These are phyloP conservation scores for Podaxis sp. DNA, from an alignment of 768 basidiomycete genomes.

Conservation along the genomic window DNA sequence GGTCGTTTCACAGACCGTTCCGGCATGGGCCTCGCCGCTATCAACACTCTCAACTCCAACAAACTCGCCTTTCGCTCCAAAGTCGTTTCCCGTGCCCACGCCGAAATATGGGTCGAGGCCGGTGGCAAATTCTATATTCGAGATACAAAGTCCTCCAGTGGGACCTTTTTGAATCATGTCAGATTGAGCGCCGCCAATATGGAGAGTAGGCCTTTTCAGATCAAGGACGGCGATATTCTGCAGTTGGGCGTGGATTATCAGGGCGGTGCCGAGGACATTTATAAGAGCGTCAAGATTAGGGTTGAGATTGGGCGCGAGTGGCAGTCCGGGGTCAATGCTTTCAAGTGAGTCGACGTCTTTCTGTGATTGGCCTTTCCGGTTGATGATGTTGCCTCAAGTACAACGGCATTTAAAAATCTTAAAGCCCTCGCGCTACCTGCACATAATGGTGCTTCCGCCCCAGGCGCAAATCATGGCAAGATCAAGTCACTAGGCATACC, in stretches of 20 bases:
- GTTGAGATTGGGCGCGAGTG: slow-evolving; percentile 88
- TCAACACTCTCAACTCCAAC: slow-evolving; percentile 69
- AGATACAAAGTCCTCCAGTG: slow-evolving; percentile 81
- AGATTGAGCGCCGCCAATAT: slow-evolving; percentile 81
- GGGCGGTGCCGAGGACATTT: slow-evolving; percentile 95
- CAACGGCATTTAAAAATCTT: slow-evolving; percentile 74
- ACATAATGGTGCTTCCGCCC: slow-evolving; percentile 18
- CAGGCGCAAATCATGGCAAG: slow-evolving; percentile 20
- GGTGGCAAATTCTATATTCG: slow-evolving; percentile 79
- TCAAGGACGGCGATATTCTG: slow-evolving; percentile 92
- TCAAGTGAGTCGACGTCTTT: slow-evolving; percentile 62
- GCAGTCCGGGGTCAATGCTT: slow-evolving; percentile 86
- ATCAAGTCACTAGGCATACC: slow-evolving; percentile 48
- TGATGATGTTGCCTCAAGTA: slow-evolving; percentile 37
- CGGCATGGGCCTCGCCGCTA: slow-evolving; percentile 61
- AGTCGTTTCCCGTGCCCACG: slow-evolving; percentile 92
- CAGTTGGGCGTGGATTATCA: slow-evolving; percentile 98
- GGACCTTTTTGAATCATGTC: slow-evolving; percentile 96
- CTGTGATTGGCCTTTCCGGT: slow-evolving; percentile 12
- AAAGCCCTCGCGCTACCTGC: slow-evolving; percentile 53
- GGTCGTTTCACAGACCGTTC: slow-evolving; percentile 93
- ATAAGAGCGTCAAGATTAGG: slow-evolving; percentile 95
- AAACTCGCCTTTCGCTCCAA: slow-evolving; percentile 95
- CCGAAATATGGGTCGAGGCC: slow-evolving; percentile 85
- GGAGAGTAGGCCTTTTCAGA: slow-evolving; percentile 72